Evolutionary conservation across 2,329 filamentous ascomycete genomes (phyloP).

Genomic region (Penicillium sp.): DNA sequence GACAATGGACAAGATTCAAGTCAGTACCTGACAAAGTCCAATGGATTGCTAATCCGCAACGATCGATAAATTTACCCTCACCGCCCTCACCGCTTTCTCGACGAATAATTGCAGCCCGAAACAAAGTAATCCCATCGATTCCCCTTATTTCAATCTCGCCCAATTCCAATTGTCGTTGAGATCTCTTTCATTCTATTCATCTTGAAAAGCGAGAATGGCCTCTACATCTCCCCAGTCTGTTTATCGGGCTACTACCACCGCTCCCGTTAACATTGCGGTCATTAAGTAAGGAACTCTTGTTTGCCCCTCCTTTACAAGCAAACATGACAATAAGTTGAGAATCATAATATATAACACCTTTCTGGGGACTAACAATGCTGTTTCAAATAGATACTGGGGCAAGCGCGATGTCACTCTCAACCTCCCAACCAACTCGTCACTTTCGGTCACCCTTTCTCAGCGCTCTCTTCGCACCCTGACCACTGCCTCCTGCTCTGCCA

Average conservation of each 20-base stretch:
- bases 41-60: conserved; percentile 10
- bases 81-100: conserved; percentile 28
- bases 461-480: conserved; percentile 92
- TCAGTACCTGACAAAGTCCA: no score
- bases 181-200: conserved; percentile 4
- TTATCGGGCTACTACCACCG: conserved; percentile 92
- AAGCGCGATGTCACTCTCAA: conserved; percentile 94
- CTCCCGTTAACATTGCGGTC: conserved; percentile 96
- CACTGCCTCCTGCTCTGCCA: conserved; percentile 83
- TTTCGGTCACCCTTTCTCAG: conserved; percentile 95
- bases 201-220: conserved; percentile 32
- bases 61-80: conserved; percentile 31
- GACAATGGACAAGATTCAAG: no score
- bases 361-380: conserved; percentile 4
- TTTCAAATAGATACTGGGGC: conserved; percentile 77
- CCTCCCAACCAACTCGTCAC: conserved; percentile 95
- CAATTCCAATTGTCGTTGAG: conserved; percentile 3
- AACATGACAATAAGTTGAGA: neutral
- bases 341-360: neutral
- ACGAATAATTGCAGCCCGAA: conserved; percentile 4
- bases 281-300: conserved; percentile 72
- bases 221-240: conserved; percentile 54
- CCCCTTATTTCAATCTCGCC: conserved; percentile 11
- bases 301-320: conserved; percentile 21
- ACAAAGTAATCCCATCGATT: conserved; percentile 13